Evolutionary conservation across 345 rosid genomes (phyloP).

Genomic region (Boechera stricta): DNA sequence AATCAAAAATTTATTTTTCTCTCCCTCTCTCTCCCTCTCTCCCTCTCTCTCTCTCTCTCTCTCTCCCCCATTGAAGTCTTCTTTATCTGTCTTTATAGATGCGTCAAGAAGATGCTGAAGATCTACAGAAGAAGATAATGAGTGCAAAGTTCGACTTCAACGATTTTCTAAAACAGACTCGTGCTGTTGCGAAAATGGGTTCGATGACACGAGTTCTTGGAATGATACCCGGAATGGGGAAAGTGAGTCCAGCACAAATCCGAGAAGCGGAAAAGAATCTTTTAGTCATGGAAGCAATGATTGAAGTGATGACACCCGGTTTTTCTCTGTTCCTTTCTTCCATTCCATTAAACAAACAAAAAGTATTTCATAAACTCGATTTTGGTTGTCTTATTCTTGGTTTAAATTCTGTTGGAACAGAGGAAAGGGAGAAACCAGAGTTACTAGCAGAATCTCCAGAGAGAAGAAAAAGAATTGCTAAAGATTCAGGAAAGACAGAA

Average conservation of each 20-base stretch:
- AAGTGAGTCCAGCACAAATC: constrained; percentile 93
- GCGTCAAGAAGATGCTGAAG: constrained; percentile 98
- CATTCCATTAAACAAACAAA: constrained; percentile 22
- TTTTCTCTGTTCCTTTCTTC: constrained; percentile 25
- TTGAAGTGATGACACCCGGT: constrained; percentile 98
- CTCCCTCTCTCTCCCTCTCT: not conserved
- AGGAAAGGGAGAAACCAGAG: constrained; percentile 96
- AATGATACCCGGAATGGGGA: constrained; percentile 98
- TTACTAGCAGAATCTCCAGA: constrained; percentile 83
- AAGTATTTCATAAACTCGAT: not conserved
- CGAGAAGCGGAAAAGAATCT: constrained; percentile 96
- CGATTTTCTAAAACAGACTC: constrained; percentile 94
- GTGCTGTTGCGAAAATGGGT: constrained; percentile 97
- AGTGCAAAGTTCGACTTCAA: constrained; percentile 96
- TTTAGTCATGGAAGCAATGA: constrained; percentile 83
- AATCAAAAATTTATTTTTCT: constrained; percentile 5
- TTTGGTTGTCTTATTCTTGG: constrained; percentile 11
- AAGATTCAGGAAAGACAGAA: constrained; percentile 89
- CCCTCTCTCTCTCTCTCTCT: not conserved
- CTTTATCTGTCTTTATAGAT: constrained; percentile 55
- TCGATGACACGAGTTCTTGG: constrained; percentile 92
- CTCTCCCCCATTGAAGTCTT: constrained; percentile 18
- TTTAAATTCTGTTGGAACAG: constrained; percentile 46
- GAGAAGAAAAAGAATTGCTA: constrained; percentile 84
- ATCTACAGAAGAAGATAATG: constrained; percentile 96